Evolutionary conservation across 805 yeast genomes (phyloP), one percentile per base, ranked within the genome.

Genomic region (Starmerella stigmatis): DNA sequence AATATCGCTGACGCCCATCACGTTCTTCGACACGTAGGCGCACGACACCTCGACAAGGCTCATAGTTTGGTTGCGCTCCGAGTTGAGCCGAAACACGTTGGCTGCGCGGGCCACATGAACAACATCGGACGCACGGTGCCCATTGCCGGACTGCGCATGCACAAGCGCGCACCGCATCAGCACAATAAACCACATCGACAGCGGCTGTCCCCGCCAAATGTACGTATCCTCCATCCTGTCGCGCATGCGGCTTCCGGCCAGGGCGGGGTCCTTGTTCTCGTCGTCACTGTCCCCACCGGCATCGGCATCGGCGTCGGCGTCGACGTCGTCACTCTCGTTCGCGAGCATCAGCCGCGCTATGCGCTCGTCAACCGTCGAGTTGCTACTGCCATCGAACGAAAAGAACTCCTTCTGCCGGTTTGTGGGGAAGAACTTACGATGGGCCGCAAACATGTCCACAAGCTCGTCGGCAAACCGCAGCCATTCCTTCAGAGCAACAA

Each of bases 171-270:
- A 77, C 56, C 80, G 81, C 75, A 86, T 79, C 56, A 86, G 84
- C 6, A 89, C 66, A 50, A 74, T 77, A 61, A 86, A 86, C 98
- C 98, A 92, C 29, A 73, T 73, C 30, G 81, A 82, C 60, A 83
- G 83, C 3, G 70, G 65, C 17, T 86, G 64, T 0, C 95, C 96
- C 46, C 94, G 70, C 57, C 81, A 83, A 55, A 74, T 79, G 16
- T 28, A 44, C 20, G 48, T 25, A 13, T 44, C 48, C 23, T 48
- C 51, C 16, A 46, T 28, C 16, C 11, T 36, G 16, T 36, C 40
- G 13, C 45, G 36, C 35, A 19, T 40, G 10, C 45, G 34, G 9
- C 32, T 64, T 49, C 5, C 48, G 19, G 12, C 31, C 23, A 16
- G 25, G 2, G 22, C 20, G 9, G 33, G 17, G 21, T 23, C 36